A percentile compares a stretch with the other conserved stretches of the same genome.
These are phyloP conservation scores for Xerocomus subilludens DNA, from an alignment of 1,284 basidiomycete genomes.

Conservation along the genomic window DNA sequence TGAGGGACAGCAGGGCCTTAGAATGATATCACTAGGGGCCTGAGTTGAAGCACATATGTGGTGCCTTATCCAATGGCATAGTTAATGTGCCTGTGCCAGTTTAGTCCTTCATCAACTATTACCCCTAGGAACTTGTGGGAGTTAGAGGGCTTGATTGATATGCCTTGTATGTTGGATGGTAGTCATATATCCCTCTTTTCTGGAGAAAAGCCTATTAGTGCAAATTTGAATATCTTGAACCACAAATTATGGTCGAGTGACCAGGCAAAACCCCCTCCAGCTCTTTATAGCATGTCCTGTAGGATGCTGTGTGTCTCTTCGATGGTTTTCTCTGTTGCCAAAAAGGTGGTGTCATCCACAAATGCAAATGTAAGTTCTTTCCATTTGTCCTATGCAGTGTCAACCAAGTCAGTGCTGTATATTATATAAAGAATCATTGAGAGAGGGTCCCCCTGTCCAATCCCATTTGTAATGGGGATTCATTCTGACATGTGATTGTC, in stretches of 20 bases:
- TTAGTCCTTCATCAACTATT: not conserved
- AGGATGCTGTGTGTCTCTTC: too few species aligned
- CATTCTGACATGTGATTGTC: too few species aligned
- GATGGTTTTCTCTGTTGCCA: not conserved
- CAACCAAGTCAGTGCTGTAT: not conserved
- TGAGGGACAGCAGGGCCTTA: not conserved
- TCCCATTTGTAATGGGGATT: too few species aligned
- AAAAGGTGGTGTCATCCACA: not conserved
- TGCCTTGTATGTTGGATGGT: too few species aligned
- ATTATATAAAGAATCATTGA: not conserved
- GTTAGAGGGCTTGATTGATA: too few species aligned
- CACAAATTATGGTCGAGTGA: not conserved
- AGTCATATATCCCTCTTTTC: not conserved
- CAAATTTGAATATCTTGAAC: not conserved
- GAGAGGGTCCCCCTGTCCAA: too few species aligned
- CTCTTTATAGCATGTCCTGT: not conserved
- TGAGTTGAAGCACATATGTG: not conserved
- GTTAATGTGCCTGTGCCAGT: not conserved
- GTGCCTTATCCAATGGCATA: not conserved
- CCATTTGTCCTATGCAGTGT: not conserved
- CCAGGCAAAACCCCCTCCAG: not conserved
- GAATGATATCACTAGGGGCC: not conserved
- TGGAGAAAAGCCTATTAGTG: not conserved
- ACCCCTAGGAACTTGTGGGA: not conserved
- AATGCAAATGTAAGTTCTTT: not conserved